Evolutionary conservation across 352 stramenopile genomes (phyloP).

Genomic region (Thalassiosira mediterranea): DNA sequence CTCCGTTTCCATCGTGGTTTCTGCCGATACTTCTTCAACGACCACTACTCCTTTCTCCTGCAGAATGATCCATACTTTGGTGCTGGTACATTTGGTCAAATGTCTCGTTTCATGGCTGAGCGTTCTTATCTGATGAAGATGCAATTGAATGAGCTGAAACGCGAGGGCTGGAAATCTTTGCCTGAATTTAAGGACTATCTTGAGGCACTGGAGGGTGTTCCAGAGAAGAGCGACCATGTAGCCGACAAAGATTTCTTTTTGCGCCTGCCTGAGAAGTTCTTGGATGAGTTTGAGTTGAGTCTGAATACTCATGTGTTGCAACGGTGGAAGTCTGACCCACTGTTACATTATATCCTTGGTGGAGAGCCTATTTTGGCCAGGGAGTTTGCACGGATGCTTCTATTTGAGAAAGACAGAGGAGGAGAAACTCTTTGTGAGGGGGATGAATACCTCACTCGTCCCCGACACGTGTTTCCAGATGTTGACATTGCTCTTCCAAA

Average conservation of each 20-base stretch:
- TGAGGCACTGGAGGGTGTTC: conserved; percentile 1
- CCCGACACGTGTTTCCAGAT: neutral
- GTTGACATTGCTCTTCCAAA: conserved; percentile 2
- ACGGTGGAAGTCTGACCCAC: conserved; percentile 1
- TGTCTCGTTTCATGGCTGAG: conserved; percentile 6
- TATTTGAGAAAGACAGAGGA: conserved; percentile 2
- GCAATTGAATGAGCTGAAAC: conserved; percentile 3
- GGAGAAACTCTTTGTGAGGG: neutral
- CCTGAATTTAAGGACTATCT: conserved; percentile 9
- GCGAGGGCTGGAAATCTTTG: conserved; percentile 19
- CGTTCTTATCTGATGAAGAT: conserved; percentile 14
- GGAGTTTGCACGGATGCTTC: conserved; percentile 1
- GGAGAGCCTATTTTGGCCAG: conserved; percentile 7
- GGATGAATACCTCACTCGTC: neutral
- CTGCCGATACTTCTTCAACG: neutral
- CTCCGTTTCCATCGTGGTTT: conserved; percentile 27
- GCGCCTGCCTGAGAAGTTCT: conserved; percentile 4
- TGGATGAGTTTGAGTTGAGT: neutral
- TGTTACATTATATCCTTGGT: conserved; percentile 12
- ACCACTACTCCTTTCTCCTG: conserved; percentile 17
- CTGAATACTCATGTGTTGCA: conserved; percentile 7
- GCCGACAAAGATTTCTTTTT: conserved; percentile 5
- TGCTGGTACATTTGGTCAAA: conserved; percentile 8
- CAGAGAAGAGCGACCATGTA: neutral
- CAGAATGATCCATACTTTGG: conserved; percentile 28